Conservation (phyloP, 1,284 basidiomycete genomes). For the Ustilago esculenta region DNA sequence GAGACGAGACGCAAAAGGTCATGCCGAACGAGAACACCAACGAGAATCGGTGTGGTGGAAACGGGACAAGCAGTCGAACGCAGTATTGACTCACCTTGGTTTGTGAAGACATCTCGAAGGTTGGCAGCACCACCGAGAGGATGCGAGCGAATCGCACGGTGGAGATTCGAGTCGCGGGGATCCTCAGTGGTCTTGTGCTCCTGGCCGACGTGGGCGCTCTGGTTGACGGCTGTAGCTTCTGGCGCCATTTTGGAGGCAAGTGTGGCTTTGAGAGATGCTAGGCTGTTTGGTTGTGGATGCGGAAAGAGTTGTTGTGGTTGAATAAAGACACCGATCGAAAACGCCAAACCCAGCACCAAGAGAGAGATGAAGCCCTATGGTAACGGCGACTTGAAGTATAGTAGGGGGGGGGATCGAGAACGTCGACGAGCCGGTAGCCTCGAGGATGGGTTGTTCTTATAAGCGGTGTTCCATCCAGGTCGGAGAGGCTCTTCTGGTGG, state of each 20-base stretch:
- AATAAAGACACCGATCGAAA: neutral
- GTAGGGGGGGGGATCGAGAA: neutral
- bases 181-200: conserved; percentile 57
- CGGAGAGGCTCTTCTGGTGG: too few species aligned
- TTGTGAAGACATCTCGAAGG: conserved; percentile 60
- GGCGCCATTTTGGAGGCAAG: conserved; percentile 16
- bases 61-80: neutral
- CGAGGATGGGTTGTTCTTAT: neutral
- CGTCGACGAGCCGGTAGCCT: neutral
- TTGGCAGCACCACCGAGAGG: conserved; percentile 55
- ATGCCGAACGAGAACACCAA: too few species aligned
- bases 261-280: neutral
- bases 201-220: conserved; percentile 35
- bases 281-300: neutral
- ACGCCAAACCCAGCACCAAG: neutral
- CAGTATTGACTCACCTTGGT: conserved; percentile 56
- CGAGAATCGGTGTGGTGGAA: too few species aligned
- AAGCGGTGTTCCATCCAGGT: too few species aligned
- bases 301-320: neutral
- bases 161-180: conserved; percentile 45
- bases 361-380: neutral
- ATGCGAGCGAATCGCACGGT: conserved; percentile 48
- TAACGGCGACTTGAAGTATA: neutral
- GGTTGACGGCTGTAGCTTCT: conserved; percentile 9
- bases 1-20: too few species aligned